Evolutionary conservation across 2,329 filamentous ascomycete genomes (phyloP), one percentile per base, ranked within the genome.

Genomic region (Dactylellina sp.): DNA sequence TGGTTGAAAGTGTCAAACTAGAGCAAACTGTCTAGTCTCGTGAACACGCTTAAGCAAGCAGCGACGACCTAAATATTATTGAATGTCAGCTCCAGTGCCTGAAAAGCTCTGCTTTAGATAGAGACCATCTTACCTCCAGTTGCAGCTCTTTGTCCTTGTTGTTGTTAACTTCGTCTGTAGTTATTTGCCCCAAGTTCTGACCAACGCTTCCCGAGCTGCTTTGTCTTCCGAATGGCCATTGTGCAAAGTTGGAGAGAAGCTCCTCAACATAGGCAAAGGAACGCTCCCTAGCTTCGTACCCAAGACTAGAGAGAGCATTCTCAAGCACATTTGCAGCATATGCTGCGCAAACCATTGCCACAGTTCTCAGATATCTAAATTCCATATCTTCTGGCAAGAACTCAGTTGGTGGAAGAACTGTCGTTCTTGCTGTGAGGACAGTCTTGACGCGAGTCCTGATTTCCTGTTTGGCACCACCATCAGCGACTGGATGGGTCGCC

Each of bases 291-390:
- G 94, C 89, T 84, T 99, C 95, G 81, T 98, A 95, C 77, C 93
- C 92, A 76, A 99, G 87, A 12, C 91, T 96, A 65, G 91, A 92
- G 79, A 99, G 84, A n/a, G 94, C 95, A 80, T 99, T 99, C 84
- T 99, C 95, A 70, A 99, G 87, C 25, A 99, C 95, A 80, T 99
- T 99, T 75, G 95, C 95, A 49, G 95, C 95, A 82, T 99, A 98
- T 49, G 95, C 94, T 57, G 94, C 95, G 83, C 95, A 99, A 61
- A 99, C 92, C 93, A 99, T 97, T 78, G 91, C 86, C 77, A 99
- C 88, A 50, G 95, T 98, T 78, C 95, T 89, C 77, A 95, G 84
- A 82, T 96, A 96, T 81, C 95, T 88, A 84, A 96, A 97, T 80
- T 98, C 94, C 82, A 96, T 89, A 78, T 92, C 91, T 81, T 97